Evolutionary conservation across 148 eudicot genomes (phyloP).

Genomic region (Rhododendron henanense): DNA sequence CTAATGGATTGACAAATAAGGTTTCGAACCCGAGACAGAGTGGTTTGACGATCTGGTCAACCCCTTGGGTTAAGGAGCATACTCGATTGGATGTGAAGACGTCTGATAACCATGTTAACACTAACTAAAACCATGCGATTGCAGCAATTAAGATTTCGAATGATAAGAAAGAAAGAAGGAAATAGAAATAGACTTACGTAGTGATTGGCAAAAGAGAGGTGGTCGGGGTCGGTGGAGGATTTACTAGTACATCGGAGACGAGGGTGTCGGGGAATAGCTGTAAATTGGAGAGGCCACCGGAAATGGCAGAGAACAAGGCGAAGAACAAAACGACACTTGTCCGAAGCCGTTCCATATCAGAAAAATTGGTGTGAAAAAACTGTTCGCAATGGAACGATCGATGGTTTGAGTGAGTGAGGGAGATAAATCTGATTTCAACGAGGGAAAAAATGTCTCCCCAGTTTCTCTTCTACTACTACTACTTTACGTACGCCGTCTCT

Average conservation of each 20-base stretch:
- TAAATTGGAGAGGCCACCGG: background rate
- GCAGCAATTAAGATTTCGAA: background rate
- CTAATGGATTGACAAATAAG: too few species aligned
- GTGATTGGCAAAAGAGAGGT: slow-evolving; percentile 10
- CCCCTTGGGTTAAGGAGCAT: too few species aligned
- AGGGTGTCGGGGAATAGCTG: background rate
- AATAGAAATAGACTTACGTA: background rate
- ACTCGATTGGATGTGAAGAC: background rate
- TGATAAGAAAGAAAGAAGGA: background rate
- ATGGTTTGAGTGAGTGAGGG: background rate
- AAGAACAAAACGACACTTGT: background rate
- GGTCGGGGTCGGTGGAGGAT: background rate
- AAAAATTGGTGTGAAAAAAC: background rate
- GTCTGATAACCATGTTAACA: background rate
- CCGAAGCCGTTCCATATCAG: slow-evolving; percentile 3
- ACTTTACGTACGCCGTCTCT: too few species aligned
- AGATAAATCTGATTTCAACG: background rate
- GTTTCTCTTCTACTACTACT: background rate
- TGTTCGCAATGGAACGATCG: too few species aligned
- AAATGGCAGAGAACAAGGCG: slow-evolving; percentile 11
- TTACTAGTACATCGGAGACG: background rate
- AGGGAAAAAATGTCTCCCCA: background rate
- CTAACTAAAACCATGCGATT: background rate
- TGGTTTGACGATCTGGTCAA: too few species aligned
- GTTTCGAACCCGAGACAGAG: too few species aligned